Base-by-base conservation (phyloP, 1,139 yeast genomes). In the Suhomyces bribrorum region DNA sequence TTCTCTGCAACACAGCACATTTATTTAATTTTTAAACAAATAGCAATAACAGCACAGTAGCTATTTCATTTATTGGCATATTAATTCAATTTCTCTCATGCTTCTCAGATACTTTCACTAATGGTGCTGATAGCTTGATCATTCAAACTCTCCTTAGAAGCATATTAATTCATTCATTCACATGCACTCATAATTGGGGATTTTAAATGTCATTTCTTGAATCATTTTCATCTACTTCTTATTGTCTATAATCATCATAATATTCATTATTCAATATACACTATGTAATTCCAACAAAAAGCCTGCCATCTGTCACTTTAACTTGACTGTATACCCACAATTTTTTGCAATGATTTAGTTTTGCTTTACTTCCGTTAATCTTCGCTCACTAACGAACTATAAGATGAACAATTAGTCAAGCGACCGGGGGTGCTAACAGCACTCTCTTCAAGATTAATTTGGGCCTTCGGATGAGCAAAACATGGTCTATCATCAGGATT, bases 381-480 rank as follows among this genome's bases (percentile, higher is more conserved):
- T 3, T 29, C 37, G 16, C 32, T 24, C 2, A 14, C 20, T 11
- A 34, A n/a, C 5, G 37, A 34, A 13, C 22, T 15, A 14, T 8
- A 28, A 8, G 37, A 34, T n/a, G 32, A 16, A 22, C 16, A 28
- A 1, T 27, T 13, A 7, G 33, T 31, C 15, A 15, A 12, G 12
- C 14, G 14, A 5, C 12, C 7, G 7, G 36, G 26, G 8, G 37
- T 29, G n/a, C 15, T 20, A n/a, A 20, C 23, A 8, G 11, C 23
- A 5, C 23, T 8, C 5, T 31, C 40, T 7, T 20, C 33, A 5
- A 39, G 15, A 6, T 36, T 26, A 4, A 68, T 56, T 31, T 54
- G 58, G 14, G 73, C 73, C 45, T 66, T 60, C 2, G 73, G 74
- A 43, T 68, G 74, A 7, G 74, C 73, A 49, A 48, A 67, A 38